Evolutionary conservation across 225 moss, liverwort and hornwort genomes (phyloP), one percentile per base, ranked within the genome.

Genomic region (Bryum argenteum): DNA sequence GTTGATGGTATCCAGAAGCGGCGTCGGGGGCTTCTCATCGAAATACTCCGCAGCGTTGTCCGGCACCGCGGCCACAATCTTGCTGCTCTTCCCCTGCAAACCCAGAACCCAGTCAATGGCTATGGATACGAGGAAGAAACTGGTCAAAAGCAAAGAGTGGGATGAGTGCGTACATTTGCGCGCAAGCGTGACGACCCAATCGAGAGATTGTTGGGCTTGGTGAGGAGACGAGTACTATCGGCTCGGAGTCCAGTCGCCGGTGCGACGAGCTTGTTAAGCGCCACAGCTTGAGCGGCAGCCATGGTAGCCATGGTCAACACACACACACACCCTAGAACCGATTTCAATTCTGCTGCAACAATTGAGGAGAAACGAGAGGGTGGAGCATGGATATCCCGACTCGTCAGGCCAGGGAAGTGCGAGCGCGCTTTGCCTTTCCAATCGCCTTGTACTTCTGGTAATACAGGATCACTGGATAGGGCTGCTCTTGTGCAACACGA

Each of bases 1-100:
- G 72, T 83, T 86, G 54, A 86, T 82, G 3, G 86, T 86, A 40
- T 86, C 86, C 75, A 86, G 37, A 52, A 86, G 75, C 17, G 86
- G 86, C 51, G 86, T 86, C 39, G 86, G 83, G 0, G 86, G 86
- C 54, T 83, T 43, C 83, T 83, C 78, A 0, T 62, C 22, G 15
- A 75, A 75, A 42, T 86, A 86, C 58, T 86, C 86, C 54, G 44
- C 71, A 19, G 63, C 24, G 42, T 0, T 53, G 6, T 80, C 80
- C 40, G 83, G 69, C 14, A 80, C 0, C 28, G 75, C 66, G 39
- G 47, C 41, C 60, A 73, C 33, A 69, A 75, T 16, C 61, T 11
- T 61, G 10, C 4, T 80, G 1, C 71, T 61, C 62, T 58, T 63
- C 18, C 62, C 77, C 84, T 84, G 63, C 39, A 71, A 58, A 53